Base-by-base conservation (phyloP, 2,329 filamentous ascomycete species). In the Stagonosporopsis tanaceti region DNA sequence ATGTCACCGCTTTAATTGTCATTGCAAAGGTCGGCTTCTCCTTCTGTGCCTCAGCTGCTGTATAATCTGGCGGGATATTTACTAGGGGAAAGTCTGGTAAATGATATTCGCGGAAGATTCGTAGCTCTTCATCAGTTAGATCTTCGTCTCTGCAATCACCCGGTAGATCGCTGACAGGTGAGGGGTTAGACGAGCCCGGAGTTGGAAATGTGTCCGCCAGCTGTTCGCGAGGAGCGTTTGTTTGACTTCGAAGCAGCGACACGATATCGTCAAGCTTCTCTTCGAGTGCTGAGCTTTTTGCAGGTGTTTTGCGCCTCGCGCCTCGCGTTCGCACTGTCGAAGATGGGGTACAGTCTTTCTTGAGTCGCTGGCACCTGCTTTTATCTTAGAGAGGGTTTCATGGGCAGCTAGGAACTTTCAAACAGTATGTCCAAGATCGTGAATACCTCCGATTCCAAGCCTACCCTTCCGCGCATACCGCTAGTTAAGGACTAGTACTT, bases 201-300 rank as follows among this genome's bases (percentile, higher is more conserved):
- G 62, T 64, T 20, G 57, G 50, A 7, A 58, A 37, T 9, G 54
- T 24, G 4, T 63, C 57, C 8, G 38, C 27, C 6, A 42, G 20
- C 15, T 14, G 57, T 14, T 5, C 64, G 25, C 54, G 46, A 2
- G 48, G 45, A 17, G 53, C 28, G 14, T 50, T 47, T n/a, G 38
- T 50, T 12, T 15, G 62, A 34, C 32, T 61, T n/a, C 66, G 67
- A 6, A 74, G 62, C 17, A 75, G 35, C 1, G 67, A 59, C 4
- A 73, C 72, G 1, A 76, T 47, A 38, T 67, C 67, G 40, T 73
- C 66, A 9, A 76, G 58, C 22, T 72, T 75, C 11, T 74, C 69
- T 40, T 76, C 73, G 4, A 76, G 47, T 24, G 64, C 59, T 4
- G 62, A 56, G 12, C 60, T 64, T 59, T 54, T 62, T 1, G 51